Evolutionary conservation across 2,329 filamentous ascomycete genomes (phyloP), one percentile per base, ranked within the genome.

Genomic region (Fusarium sublunatum): DNA sequence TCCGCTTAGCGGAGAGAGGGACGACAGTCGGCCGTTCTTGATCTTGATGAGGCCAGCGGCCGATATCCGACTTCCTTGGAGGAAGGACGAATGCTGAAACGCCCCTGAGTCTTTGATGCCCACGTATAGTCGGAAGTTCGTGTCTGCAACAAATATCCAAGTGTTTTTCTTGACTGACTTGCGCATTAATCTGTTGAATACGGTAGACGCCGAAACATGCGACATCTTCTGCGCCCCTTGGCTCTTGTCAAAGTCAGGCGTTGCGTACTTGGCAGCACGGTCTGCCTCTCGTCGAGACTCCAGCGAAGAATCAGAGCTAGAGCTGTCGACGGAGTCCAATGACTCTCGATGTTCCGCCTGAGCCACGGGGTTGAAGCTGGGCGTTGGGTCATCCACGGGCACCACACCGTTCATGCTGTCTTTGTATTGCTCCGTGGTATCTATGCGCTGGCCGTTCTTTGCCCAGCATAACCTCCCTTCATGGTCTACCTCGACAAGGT

Each of bases 71-170:
- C 88, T 85, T 24, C 93, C 93, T 61, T 93, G 91, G 2, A 97
- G 82, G 70, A 97, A 97, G 0, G 91, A 95, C 11, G 90, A 93
- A 76, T 97, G 93, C 70, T 97, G 93, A 71, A 97, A 97, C 5
- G 91, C 88, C 10, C 93, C 93, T 5, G 88, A 90, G 74, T 91
- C 87, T 72, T 97, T 97, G 79, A 97, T 95, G 43, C 93, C 93
- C 31, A 97, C 87, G 74, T 96, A 97, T 0, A 97, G 81, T 1
- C 91, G 87, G 74, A 93, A 95, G 1, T 86, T 89, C 1, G 91
- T 94, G 76, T 97, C 93, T 24, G 91, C 90, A 7, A 93, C 93
- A 70, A 96, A 97, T 64, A 97, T 96, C 93, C 93, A 97, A 5
- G 91, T 95, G 71, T 94, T 93, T 62, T 92, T 92, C 75, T 88